phyloP scores from a whole-genome alignment of 257 asterid species.

The Anisodus acutangulus region DNA sequence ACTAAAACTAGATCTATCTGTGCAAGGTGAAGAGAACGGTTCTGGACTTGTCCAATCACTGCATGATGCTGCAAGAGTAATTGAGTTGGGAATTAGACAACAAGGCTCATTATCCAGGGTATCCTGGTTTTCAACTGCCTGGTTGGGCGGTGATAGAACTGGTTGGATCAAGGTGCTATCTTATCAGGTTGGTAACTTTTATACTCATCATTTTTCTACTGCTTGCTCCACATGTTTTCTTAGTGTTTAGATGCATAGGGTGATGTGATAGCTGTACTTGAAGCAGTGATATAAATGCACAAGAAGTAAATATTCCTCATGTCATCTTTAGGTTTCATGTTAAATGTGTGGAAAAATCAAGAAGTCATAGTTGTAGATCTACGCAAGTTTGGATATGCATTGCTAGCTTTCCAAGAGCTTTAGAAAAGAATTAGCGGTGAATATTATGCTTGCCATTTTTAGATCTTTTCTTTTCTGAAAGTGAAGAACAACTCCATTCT shows the following conservation, averaged over 20 bases:
- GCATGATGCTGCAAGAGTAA: conserved; percentile 94
- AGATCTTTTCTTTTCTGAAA: not conserved
- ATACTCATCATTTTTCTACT: not conserved
- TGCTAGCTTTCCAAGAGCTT: not conserved
- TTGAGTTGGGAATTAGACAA: conserved; percentile 84
- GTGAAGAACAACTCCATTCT: not conserved
- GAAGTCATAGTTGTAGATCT: not conserved
- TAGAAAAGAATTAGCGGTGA: not conserved
- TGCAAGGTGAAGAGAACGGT: conserved; percentile 74
- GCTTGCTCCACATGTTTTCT: not conserved
- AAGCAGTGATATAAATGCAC: not conserved
- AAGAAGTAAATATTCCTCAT: not conserved
- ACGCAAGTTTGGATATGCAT: not conserved
- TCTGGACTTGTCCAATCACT: conserved; percentile 80
- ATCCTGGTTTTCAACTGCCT: conserved; percentile 87
- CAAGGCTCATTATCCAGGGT: conserved; percentile 62
- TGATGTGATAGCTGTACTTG: not conserved
- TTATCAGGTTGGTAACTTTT: conserved; percentile 69
- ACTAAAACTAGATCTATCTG: conserved; percentile 64
- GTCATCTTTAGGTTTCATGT: not conserved
- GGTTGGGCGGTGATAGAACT: conserved; percentile 88
- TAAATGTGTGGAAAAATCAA: not conserved
- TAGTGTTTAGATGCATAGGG: not conserved
- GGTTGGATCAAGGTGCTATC: conserved; percentile 87
- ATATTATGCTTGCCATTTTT: not conserved